Base-by-base conservation (phyloP, 1,139 yeast genomes). In the Taphrina flavorubra region DNA sequence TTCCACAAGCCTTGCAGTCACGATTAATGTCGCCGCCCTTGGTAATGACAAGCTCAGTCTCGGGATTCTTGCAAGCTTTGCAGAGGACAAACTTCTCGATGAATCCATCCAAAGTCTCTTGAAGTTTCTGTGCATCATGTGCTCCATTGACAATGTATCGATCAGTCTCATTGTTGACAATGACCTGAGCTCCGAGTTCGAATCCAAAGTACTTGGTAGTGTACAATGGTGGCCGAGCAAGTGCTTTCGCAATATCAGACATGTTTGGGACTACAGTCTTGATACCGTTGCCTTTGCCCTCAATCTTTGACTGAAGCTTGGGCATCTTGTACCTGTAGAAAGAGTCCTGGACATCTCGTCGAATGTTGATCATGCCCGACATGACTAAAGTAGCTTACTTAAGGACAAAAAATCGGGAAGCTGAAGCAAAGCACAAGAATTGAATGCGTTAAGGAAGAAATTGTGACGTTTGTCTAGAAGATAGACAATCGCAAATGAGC, bases 301-400 rank as follows among this genome's bases (percentile, higher is more conserved):
- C 99, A 74, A 92, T 92, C 85, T 95, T 94, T 74, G 97, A 91
- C 82, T 90, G 95, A 80, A 94, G 87, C 63, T 95, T 88, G 78
- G 99, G 99, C 99, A 94, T 94, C 84, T 94, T 94, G 81, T 94
- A 94, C 82, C 99, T 97, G 86, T 95, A 94, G 80, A 94, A 94
- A 67, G 98, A 97, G 83, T 94, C 99, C 78, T 90, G 88, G 83
- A 94, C 94, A 78, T 92, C 97, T 84, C 99, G 92, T 81, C 97
- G 89, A 77, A 94, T 94, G 81, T 94, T 92, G 78, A 92, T 89
- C 76, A 87, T 65, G 40, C 68, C 83, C 71, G 97, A 89, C 97
- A 91, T 91, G 67, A 64, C 51, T 34, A n/a, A 56, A 56, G 31
- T 20, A 4, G 31, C 31, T 25, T 49, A 49, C 31, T 49, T 36